A percentile compares a stretch with the other conserved stretches of the same genome.
phyloP scores from a whole-genome alignment of 2,329 filamentous ascomycete species.

The Penicillium paneum region DNA sequence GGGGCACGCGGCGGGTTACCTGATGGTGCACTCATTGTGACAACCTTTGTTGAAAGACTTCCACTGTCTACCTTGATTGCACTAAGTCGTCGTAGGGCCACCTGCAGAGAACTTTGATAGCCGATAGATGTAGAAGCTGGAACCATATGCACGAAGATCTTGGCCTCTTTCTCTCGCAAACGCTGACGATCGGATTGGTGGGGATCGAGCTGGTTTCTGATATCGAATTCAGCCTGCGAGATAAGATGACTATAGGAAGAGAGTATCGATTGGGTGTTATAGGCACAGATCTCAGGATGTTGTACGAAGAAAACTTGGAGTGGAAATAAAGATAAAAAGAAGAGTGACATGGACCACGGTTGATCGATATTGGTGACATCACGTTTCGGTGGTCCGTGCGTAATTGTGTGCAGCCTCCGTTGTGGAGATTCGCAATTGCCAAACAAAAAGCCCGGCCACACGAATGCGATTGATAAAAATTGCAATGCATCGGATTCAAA shows the following conservation, averaged over 20 bases:
- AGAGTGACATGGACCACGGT: neutral
- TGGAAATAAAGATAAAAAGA: slow-evolving; percentile 3
- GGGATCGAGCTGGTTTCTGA: neutral
- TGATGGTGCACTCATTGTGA: slow-evolving; percentile 11
- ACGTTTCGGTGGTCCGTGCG: slow-evolving; percentile 4
- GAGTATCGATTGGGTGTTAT: neutral
- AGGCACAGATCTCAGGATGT: neutral
- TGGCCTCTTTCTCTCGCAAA: neutral
- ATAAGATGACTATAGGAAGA: neutral
- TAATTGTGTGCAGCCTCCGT: neutral
- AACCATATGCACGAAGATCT: neutral
- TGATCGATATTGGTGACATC: slow-evolving; percentile 1
- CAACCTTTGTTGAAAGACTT: neutral
- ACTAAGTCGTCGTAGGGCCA: slow-evolving; percentile 1
- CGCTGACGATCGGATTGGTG: neutral
- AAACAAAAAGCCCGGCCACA: neutral
- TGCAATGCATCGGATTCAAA: neutral
- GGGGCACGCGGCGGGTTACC: slow-evolving; percentile 19
- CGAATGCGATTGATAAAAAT: neutral
- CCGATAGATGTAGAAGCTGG: neutral
- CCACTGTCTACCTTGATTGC: neutral
- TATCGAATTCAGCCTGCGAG: neutral
- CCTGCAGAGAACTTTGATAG: neutral
- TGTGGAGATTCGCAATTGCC: neutral
- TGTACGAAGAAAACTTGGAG: neutral